Conservation (phyloP, 768 basidiomycete species). For the Psilocybe azurescens region DNA sequence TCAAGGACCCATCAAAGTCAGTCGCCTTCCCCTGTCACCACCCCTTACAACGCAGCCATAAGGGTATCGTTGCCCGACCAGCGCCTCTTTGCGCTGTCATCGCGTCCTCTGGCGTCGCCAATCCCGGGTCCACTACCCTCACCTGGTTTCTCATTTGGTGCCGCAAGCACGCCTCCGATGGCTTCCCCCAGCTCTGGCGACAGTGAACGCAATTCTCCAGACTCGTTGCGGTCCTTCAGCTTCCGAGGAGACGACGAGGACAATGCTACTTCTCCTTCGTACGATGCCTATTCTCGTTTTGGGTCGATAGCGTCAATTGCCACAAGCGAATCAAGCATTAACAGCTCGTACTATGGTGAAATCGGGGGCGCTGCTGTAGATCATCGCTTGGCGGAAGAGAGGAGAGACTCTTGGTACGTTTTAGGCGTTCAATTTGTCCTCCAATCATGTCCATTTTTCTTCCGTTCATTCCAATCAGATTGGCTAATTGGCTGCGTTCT, state of each 20-base stretch:
- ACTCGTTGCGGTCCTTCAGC: constrained; percentile 49
- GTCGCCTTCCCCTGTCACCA: constrained; percentile 49
- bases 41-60: constrained; percentile 43
- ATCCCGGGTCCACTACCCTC: constrained; percentile 65
- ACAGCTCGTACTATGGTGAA: constrained; percentile 40
- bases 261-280: constrained; percentile 47
- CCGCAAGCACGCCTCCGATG: constrained; percentile 55
- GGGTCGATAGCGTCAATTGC: constrained; percentile 65
- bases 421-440: constrained; percentile 21
- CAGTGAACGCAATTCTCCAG: constrained; percentile 62
- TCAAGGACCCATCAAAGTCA: constrained; percentile 37
- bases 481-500: not conserved
- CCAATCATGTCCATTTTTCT: constrained; percentile 16
- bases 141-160: constrained; percentile 69
- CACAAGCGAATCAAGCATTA: constrained; percentile 62
- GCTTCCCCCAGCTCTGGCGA: constrained; percentile 53
- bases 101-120: constrained; percentile 48
- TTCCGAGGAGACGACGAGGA: constrained; percentile 61
- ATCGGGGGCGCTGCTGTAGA: constrained; percentile 31
- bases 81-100: constrained; percentile 50
- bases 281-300: constrained; percentile 58
- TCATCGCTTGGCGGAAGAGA: constrained; percentile 32
- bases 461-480: constrained; percentile 8
- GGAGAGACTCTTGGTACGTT: constrained; percentile 49
- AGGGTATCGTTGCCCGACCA: constrained; percentile 58